Base-by-base conservation (phyloP, 2,329 filamentous ascomycete species). In the Aspergillus sp. region DNA sequence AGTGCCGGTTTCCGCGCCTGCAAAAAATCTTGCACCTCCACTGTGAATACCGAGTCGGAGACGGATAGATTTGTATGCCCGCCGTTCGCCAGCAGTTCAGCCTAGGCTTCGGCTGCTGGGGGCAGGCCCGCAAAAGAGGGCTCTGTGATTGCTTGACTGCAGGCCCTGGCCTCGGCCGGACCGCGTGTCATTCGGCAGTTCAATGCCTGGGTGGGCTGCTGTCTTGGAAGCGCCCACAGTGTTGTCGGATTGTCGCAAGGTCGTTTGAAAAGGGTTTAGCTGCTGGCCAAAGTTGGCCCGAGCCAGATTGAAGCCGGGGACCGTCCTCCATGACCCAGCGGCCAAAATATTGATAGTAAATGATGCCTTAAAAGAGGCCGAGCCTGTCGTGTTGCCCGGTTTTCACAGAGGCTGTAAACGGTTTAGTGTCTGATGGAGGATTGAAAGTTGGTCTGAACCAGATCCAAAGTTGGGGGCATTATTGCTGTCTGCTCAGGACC, bases 121-220 rank as follows among this genome's bases (percentile, higher is more conserved):
- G 53, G 34, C n/a, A 39, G 18, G 17, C 43, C 43, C 36, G 26
- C 32, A 15, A 43, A 43, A 22, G 17, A 30, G 30, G 26, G 26
- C 22, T 36, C 43, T 57, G 42, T 57, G 55, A 57, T 57, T 57
- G 55, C 36, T 45, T 36, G 22, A 42, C 9, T 24, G 5, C 15
- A 18, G 30, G 36, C 45, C 22, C 44, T 34, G 43, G 53, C 24
- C 44, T 50, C 50, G 44, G 44, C 26, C 49, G 50, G 45, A 20
- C 30, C 45, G 55, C 22, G 24, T 56, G 30, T 57, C 24, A 57
- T 57, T 57, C 55, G 55, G 50, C 39, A 50, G 45, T 49, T 50
- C 34, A 24, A 44, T 11, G 32, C 15, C 22, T 9, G 30, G n/a
- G 47, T 42, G 48, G 42, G 22, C 17, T 43, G 11, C 11, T 9